A percentile compares a stretch with the other conserved stretches of the same genome.
These are phyloP conservation scores for Guillardia theta DNA, from an alignment of 78 protist species.

Conservation along the genomic window DNA sequence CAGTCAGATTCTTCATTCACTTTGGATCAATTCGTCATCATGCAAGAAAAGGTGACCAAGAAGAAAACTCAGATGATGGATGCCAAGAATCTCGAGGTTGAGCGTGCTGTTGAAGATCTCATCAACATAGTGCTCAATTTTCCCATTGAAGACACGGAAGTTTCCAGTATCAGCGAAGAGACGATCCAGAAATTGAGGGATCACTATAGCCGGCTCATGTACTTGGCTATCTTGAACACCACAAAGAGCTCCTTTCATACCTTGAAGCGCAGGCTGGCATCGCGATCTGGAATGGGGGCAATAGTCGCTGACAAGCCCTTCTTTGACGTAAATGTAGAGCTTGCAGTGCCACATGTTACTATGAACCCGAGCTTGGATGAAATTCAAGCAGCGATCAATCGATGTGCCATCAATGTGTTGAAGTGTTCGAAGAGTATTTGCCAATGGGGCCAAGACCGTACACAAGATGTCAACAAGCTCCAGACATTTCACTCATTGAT, in stretches of 20 bases:
- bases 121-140: slow-evolving; percentile 19
- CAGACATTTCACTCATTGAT: slow-evolving; percentile 42
- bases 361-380: slow-evolving; percentile 65
- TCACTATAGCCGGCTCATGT: slow-evolving; percentile 60
- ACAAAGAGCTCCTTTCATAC: slow-evolving; percentile 46
- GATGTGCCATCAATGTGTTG: slow-evolving; percentile 50
- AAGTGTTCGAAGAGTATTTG: slow-evolving; percentile 5
- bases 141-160: background rate
- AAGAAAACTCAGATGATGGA: slow-evolving; percentile 45
- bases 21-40: slow-evolving; percentile 52
- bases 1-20: slow-evolving; percentile 57
- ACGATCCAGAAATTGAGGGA: slow-evolving; percentile 39
- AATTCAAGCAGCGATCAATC: slow-evolving; percentile 62
- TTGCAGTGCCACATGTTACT: slow-evolving; percentile 51
- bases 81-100: slow-evolving; percentile 56
- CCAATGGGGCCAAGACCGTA: slow-evolving; percentile 43
- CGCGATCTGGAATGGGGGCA: slow-evolving; percentile 35
- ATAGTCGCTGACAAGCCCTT: slow-evolving; percentile 52
- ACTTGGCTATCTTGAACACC: slow-evolving; percentile 56
- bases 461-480: background rate
- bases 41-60: slow-evolving; percentile 39
- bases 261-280: slow-evolving; percentile 61
- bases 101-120: slow-evolving; percentile 64
- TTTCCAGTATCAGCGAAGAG: background rate
- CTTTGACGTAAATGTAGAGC: slow-evolving; percentile 65